Evolutionary conservation across 2,329 filamentous ascomycete species (phyloP).

Genomic region (Trichoderma breve): DNA sequence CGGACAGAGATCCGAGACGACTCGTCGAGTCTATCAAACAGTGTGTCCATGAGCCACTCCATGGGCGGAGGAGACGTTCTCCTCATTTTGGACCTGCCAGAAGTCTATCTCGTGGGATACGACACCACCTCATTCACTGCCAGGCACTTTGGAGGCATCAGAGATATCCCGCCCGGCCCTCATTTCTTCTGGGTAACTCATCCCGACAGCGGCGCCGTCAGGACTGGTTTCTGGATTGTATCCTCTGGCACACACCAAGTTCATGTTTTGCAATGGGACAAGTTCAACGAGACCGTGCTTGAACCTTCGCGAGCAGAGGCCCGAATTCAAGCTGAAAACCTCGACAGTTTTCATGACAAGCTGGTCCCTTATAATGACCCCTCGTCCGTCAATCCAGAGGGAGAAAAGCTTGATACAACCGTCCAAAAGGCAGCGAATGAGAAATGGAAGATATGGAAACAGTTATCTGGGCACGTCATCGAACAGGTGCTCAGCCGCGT

Average conservation of each 20-base stretch:
- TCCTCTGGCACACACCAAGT: conserved; percentile 36
- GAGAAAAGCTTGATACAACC: conserved; percentile 4
- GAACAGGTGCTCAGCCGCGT: conserved; percentile 46
- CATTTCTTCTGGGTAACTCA: conserved; percentile 61
- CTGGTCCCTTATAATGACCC: conserved; percentile 48
- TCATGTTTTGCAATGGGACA: conserved; percentile 55
- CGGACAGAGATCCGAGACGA: conserved; percentile 10
- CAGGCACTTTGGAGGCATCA: conserved; percentile 51
- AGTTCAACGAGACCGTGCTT: conserved; percentile 52
- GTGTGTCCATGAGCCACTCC: conserved; percentile 26
- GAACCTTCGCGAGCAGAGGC: conserved; percentile 48
- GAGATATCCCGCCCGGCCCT: conserved; percentile 52
- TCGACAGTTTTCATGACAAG: conserved; percentile 39
- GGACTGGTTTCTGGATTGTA: conserved; percentile 59
- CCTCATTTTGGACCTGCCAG: conserved; percentile 51
- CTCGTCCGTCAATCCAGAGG: conserved; percentile 26
- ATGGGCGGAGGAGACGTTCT: conserved; percentile 49
- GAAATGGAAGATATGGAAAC: conserved; percentile 47
- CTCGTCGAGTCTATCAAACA: neutral
- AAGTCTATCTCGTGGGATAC: conserved; percentile 52
- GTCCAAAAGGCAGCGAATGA: conserved; percentile 24
- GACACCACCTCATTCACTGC: conserved; percentile 51
- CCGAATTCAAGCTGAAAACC: conserved; percentile 42
- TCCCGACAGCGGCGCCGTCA: conserved; percentile 45
- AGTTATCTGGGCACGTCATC: conserved; percentile 50